Evolutionary conservation across 306 rosid genomes (phyloP).

Genomic region (Rubus idaeus): DNA sequence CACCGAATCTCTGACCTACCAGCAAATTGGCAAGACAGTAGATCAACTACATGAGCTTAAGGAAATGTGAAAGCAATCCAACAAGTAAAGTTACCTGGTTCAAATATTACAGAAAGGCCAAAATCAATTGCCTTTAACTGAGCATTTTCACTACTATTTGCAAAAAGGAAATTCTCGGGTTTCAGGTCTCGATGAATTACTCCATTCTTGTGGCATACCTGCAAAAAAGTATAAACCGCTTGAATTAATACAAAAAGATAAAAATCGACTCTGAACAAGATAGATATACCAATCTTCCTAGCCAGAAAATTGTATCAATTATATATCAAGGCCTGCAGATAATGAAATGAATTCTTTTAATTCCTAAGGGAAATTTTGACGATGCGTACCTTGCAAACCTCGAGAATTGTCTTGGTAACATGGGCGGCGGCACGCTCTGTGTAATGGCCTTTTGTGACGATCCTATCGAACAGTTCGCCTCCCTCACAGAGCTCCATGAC

Average conservation of each 20-base stretch:
- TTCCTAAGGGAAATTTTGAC: no score
- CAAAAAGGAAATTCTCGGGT: constrained; percentile 89
- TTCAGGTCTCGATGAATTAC: constrained; percentile 91
- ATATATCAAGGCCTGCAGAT: no score
- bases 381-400: constrained; percentile 69
- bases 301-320: no score
- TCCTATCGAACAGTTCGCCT: constrained; percentile 88
- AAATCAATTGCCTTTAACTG: constrained; percentile 83
- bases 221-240: constrained; percentile 21
- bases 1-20: constrained; percentile 77
- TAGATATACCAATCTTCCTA: no score
- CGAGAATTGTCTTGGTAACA: constrained; percentile 67
- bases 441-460: constrained; percentile 78
- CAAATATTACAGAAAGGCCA: constrained; percentile 80
- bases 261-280: no score
- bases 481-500: constrained; percentile 93
- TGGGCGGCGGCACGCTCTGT: constrained; percentile 87
- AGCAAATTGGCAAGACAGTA: constrained; percentile 4
- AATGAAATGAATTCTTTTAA: no score
- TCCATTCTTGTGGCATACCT: constrained; percentile 81
- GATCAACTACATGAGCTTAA: neutral
- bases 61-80: neutral
- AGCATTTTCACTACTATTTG: constrained; percentile 58
- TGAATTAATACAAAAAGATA: no score
- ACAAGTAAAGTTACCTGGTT: constrained; percentile 41